phyloP scores from a whole-genome alignment of 441 rosid genomes.

The Croton laevigatus region DNA sequence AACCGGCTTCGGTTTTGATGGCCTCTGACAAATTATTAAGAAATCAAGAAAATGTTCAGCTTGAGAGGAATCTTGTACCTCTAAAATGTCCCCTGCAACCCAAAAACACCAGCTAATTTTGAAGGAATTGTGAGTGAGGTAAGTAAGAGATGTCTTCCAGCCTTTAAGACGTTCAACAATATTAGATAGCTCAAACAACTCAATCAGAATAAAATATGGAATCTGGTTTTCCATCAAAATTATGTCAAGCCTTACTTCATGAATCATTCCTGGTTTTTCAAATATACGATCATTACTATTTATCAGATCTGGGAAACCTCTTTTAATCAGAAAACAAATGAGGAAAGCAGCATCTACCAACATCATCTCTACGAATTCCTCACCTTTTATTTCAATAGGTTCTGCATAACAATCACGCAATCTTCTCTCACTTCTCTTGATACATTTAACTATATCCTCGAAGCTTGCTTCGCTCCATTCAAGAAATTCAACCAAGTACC shows the following conservation, averaged over 20 bases:
- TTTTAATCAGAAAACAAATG: neutral
- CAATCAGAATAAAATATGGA: conserved; percentile 10
- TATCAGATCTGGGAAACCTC: rapidly evolving
- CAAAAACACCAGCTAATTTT: neutral
- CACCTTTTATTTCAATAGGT: too few relatives aligned
- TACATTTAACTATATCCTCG: neutral
- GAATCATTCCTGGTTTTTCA: conserved; percentile 6
- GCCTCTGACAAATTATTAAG: neutral
- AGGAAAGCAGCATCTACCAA: too few relatives aligned
- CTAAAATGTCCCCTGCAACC: neutral
- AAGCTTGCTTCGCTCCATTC: neutral
- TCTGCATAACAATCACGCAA: too few relatives aligned
- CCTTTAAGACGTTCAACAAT: too few relatives aligned
- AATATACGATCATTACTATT: too few relatives aligned
- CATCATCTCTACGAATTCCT: too few relatives aligned
- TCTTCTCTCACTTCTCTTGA: too few relatives aligned
- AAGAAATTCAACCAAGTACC: conserved; percentile 5
- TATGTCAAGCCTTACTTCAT: conserved; percentile 17
- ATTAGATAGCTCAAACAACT: conserved; percentile 1
- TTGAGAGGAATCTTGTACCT: neutral
- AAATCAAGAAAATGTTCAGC: conserved; percentile 1
- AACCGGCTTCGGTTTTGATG: neutral
- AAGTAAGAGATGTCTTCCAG: neutral
- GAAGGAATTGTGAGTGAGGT: conserved; percentile 17
- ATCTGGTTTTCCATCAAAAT: conserved; percentile 31